Evolutionary conservation across 805 yeast genomes (phyloP), one percentile per base, ranked within the genome.

Genomic region (Huiozyma naganishii): DNA sequence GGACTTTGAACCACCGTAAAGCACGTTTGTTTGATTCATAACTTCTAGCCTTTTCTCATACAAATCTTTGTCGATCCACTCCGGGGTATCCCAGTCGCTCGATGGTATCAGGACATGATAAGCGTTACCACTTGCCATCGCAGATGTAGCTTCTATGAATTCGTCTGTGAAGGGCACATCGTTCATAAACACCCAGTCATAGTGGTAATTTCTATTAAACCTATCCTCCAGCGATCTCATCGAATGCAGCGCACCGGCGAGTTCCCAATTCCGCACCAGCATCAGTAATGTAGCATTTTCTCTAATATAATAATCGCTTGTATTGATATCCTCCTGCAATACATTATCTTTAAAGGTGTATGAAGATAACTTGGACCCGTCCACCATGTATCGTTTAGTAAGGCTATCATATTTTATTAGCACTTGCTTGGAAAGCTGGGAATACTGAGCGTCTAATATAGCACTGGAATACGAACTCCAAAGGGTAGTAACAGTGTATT

Each of bases 211-310:
- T 39, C 59, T 64, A 61, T 83, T 83, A 65, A 83, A 83, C 45
- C 87, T 65, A 59, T 83, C 90, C 62, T 83, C 90, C 39, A 83
- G 61, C 7, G 83, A 76, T 54, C 95, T 71, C 76, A 88, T 87
- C 17, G 95, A 76, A 37, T 64, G 58, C 38, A 88, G 61, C 0
- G 92, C 95, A 1, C 82, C 88, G 8, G 72, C 69, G 8, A 88
- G 62, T 60, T 88, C 97, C 66, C 73, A 70, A 59, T 88, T 88
- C 44, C 97, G 69, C 35, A 84, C 95, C 28, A 89, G 73, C 95
- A 89, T 88, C 44, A 89, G 72, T 28, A 89, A 61, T 0, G 95
- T 82, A 4, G 97, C 97, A 59, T 87, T 88, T 55, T 55, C 55
- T 35, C 51, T 51, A n/a, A 9, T 11, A 12, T 13, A 37, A 27